phyloP scores from a whole-genome alignment of 441 rosid species.

The Rhodomyrtus psidioides region DNA sequence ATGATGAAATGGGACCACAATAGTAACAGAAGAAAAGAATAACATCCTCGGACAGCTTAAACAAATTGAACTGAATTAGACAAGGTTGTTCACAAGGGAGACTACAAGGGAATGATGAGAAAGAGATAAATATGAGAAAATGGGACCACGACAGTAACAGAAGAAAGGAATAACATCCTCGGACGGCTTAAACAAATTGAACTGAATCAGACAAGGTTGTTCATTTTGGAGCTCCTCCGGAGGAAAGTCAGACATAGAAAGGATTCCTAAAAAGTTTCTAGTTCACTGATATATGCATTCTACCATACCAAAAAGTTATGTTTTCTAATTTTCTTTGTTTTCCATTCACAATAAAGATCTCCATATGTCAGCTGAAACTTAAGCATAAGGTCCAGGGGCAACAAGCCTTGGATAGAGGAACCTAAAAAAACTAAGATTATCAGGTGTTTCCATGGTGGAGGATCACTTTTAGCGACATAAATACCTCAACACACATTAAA shows the following conservation, averaged over 20 bases:
- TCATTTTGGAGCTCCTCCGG: neutral
- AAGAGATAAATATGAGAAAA: neutral
- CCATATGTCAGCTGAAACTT: neutral
- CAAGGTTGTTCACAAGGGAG: neutral
- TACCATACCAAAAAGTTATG: neutral
- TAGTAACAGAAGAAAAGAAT: neutral
- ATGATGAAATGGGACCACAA: neutral
- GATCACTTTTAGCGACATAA: neutral
- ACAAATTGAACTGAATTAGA: neutral
- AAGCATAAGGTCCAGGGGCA: neutral
- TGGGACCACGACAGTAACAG: neutral
- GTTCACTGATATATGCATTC: neutral
- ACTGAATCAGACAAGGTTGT: neutral
- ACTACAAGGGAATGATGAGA: neutral
- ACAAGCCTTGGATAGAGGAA: neutral
- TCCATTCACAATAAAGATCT: neutral
- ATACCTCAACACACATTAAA: neutral
- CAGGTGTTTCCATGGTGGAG: neutral
- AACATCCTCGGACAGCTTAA: neutral
- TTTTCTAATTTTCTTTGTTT: neutral
- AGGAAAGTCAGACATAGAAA: neutral
- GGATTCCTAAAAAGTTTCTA: neutral
- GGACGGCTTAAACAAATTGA: neutral
- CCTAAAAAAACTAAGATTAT: neutral
- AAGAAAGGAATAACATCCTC: neutral